phyloP scores from a whole-genome alignment of 306 rosid species.

The Trifolium repens region DNA sequence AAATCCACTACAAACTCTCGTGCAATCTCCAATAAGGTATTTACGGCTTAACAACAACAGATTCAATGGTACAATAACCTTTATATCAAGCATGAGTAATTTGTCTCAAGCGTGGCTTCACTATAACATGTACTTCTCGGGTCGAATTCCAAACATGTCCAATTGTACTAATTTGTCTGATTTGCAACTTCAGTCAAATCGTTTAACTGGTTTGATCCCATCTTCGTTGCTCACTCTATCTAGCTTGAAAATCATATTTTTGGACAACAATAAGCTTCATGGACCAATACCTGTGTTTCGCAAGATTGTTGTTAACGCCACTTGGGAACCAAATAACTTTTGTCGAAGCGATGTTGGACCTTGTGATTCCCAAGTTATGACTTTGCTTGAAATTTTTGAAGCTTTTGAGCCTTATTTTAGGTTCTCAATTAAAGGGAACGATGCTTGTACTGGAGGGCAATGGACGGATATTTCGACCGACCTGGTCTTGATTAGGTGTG shows the following conservation, averaged over 20 bases:
- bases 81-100: too few species aligned
- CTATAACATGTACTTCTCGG: not conserved
- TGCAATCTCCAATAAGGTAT: too few species aligned
- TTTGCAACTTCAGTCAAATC: not conserved
- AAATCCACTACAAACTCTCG: too few species aligned
- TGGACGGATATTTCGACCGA: too few species aligned
- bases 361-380: conserved; percentile 61
- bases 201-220: conserved; percentile 62
- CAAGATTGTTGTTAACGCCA: conserved; percentile 34
- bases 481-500: conserved; percentile 39
- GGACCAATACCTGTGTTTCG: conserved; percentile 66
- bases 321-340: conserved; percentile 57
- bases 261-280: conserved; percentile 67
- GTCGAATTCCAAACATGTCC: not conserved
- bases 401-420: conserved; percentile 48
- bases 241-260: conserved; percentile 52
- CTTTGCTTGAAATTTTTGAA: conserved; percentile 56
- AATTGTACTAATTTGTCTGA: not conserved
- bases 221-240: conserved; percentile 46
- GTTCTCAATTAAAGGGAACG: too few species aligned
- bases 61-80: too few species aligned
- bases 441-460: conserved; percentile 29
- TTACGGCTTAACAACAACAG: too few species aligned
- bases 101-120: too few species aligned
- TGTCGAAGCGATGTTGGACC: conserved; percentile 45